Percentiles rank a stretch among this genome's conserved stretches.
Evolutionary conservation across 148 eudicot species (phyloP).

Genomic region (Camellia japonica): DNA sequence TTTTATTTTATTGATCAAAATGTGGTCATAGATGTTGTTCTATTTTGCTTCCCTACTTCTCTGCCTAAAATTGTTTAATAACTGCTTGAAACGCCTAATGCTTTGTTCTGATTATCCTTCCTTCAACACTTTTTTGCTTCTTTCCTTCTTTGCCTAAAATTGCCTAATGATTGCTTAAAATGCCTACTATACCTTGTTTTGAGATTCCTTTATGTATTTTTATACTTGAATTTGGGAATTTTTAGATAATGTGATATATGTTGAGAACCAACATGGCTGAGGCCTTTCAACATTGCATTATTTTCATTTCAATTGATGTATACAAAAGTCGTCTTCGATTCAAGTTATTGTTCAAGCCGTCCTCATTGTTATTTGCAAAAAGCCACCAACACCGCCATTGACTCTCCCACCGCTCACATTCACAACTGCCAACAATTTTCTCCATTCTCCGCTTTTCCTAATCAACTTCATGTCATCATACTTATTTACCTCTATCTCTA

Average conservation of each 20-base stretch:
- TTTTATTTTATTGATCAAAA: neutral
- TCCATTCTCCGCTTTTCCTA: too few relatives aligned
- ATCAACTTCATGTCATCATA: too few relatives aligned
- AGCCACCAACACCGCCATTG: too few relatives aligned
- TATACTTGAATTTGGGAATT: neutral
- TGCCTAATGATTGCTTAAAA: too few relatives aligned
- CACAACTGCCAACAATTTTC: too few relatives aligned
- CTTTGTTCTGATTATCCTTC: too few relatives aligned
- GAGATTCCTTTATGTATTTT: neutral
- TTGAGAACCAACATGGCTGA: neutral
- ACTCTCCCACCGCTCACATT: too few relatives aligned
- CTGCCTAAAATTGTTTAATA: neutral
- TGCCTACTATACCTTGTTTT: neutral
- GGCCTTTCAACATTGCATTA: neutral
- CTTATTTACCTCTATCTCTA: too few relatives aligned
- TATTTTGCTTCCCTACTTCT: neutral
- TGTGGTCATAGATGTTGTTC: neutral
- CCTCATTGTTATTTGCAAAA: too few relatives aligned
- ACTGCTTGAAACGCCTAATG: neutral
- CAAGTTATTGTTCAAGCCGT: too few relatives aligned
- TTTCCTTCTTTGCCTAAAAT: neutral
- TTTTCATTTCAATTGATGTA: too few relatives aligned
- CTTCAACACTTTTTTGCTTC: neutral
- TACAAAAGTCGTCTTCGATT: too few relatives aligned
- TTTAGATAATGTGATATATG: neutral